A percentile compares a stretch with the other conserved stretches of the same genome.
phyloP scores from a whole-genome alignment of 805 yeast species.

The Pichia manshurica region DNA sequence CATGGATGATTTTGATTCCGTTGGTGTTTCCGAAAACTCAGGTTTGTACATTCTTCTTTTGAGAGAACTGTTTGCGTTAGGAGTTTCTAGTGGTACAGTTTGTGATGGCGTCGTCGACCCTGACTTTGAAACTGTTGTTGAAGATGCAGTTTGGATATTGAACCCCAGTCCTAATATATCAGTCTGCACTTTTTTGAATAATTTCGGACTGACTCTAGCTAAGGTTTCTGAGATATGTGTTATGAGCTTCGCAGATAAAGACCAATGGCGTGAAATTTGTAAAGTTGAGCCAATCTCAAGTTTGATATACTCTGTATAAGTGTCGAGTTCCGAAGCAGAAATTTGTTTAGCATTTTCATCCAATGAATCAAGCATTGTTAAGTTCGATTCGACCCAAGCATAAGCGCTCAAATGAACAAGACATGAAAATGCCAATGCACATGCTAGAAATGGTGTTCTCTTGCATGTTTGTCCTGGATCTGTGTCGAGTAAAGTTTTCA shows the following conservation, averaged over 20 bases:
- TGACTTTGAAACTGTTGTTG: background rate
- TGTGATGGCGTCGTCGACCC: conserved; percentile 1
- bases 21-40: too few species aligned
- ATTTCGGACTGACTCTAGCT: conserved; percentile 36
- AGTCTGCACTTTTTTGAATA: conserved; percentile 34
- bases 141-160: conserved; percentile 8
- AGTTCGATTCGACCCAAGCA: conserved; percentile 44
- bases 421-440: conserved; percentile 48
- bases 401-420: conserved; percentile 48
- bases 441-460: conserved; percentile 48
- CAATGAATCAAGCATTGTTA: conserved; percentile 16
- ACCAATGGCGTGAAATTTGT: conserved; percentile 48
- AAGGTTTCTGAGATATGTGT: conserved; percentile 43
- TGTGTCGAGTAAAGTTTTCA: conserved; percentile 42
- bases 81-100: background rate
- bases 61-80: background rate
- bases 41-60: too few species aligned
- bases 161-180: conserved; percentile 22
- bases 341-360: conserved; percentile 9
- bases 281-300: conserved; percentile 44
- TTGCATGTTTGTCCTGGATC: conserved; percentile 37
- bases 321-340: conserved; percentile 34
- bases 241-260: conserved; percentile 41
- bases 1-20: too few species aligned
- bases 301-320: conserved; percentile 44